phyloP scores from a whole-genome alignment of 78 protist genomes.

The Cyanophora paradoxa region DNA sequence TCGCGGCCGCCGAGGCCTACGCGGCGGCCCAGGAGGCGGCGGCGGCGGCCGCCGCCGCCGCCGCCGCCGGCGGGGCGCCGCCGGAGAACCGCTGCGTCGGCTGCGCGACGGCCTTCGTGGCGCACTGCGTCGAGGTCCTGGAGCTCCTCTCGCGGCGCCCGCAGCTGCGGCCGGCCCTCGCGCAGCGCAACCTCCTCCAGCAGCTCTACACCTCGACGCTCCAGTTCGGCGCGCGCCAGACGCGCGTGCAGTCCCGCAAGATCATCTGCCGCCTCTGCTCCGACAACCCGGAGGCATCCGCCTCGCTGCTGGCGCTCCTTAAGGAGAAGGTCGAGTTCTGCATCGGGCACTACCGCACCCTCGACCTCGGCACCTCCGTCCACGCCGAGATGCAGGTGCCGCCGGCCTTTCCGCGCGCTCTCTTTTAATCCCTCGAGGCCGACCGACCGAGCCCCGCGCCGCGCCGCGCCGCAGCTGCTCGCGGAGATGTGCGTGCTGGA shows the following conservation, averaged over 20 bases:
- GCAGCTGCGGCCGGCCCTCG: neutral
- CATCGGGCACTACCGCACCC: neutral
- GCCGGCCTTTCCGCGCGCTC: too few relatives aligned
- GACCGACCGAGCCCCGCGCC: neutral
- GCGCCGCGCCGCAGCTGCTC: neutral
- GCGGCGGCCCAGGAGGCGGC: neutral
- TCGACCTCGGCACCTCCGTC: constrained; percentile 31
- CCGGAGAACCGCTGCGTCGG: neutral
- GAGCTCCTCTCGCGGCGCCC: neutral
- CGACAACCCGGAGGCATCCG: neutral
- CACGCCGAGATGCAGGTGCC: neutral
- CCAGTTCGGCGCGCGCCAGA: constrained; percentile 16
- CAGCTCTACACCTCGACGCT: constrained; percentile 35
- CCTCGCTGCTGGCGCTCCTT: neutral
- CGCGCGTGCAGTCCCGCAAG: constrained; percentile 15
- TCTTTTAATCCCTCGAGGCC: too few relatives aligned
- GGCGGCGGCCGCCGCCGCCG: neutral
- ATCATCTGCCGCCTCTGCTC: neutral
- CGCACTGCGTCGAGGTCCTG: neutral
- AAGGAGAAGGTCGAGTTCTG: constrained; percentile 12
- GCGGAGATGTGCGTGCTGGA: constrained; percentile 11
- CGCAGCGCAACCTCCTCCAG: constrained; percentile 23
- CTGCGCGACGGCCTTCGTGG: constrained; percentile 1
- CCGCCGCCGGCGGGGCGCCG: neutral
- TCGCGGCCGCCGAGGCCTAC: constrained; percentile 19